Evolutionary conservation across 768 basidiomycete species (phyloP), one percentile per base, ranked within the genome.

Genomic region (Daedalea quercina): DNA sequence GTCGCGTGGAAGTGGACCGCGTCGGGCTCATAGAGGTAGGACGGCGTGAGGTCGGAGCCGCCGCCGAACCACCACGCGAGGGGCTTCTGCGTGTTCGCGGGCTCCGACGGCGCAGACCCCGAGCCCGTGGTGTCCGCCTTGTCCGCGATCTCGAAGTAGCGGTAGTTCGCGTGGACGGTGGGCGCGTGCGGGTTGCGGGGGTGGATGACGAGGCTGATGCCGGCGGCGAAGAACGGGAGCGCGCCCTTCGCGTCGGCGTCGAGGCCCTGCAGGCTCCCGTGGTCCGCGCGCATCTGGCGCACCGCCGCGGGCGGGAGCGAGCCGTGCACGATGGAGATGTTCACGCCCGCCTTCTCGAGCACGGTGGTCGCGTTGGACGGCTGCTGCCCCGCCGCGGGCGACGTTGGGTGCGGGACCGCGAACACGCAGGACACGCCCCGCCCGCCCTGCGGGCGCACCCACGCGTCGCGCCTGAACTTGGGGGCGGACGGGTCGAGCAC

Each of bases 61-160:
- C 96, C 96, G 19, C 96, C 95, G 64, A 98, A 99, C 96, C 95
- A 99, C 94, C 94, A 97, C 24, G 93, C 85, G 40, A 94, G 70
- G 19, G 90, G 70, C 58, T 79, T 77, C 66, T 62, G 61, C 43
- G 59, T 43, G 50, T 66, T 65, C 2, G 70, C 70, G 34, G 69
- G 68, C 22, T 63, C 65, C 8, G 60, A 48, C 15, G 64, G 60
- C 28, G 62, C 68, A 28, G 62, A 54, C 24, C 58, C 57, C 35
- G 44, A 24, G 24, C 53, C 58, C 44, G 50, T 51, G 48, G 63
- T 64, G 3, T 58, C 57, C 1, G 60, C 60, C 41, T 73, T 70
- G 57, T 87, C 80, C 2, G 84, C 85, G 57, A 96, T 82, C 69
- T 98, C 95, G 64, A 99, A 99, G 70, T 97, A 98, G 51, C 96